Conservation (phyloP, 2,329 filamentous ascomycete genomes). For the Verticillium isaacii region DNA sequence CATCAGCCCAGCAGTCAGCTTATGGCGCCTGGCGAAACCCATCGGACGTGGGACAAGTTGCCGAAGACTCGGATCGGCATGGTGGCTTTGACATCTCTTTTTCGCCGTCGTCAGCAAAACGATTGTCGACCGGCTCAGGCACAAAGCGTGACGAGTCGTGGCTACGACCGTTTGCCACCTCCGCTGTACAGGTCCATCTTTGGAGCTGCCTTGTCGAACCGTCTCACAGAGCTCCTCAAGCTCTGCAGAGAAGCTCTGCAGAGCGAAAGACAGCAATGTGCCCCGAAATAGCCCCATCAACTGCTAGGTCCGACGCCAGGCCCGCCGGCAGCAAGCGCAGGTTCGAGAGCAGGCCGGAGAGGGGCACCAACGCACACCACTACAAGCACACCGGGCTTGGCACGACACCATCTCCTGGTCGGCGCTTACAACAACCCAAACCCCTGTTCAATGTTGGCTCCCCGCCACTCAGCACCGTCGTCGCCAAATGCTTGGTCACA, state of each 20-base stretch:
- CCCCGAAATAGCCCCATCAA: neutral
- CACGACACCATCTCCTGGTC: neutral
- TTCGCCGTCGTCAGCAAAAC: neutral
- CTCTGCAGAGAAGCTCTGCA: neutral
- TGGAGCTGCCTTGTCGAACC: neutral
- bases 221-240: neutral
- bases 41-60: neutral
- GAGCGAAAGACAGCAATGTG: neutral
- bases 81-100: neutral
- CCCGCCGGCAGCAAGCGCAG: neutral
- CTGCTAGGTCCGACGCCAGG: neutral
- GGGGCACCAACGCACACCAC: neutral
- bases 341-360: neutral
- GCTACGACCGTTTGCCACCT: too few relatives aligned
- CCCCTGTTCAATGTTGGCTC: conserved; percentile 6
- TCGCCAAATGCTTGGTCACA: neutral
- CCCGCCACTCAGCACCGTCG: conserved; percentile 7
- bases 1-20: conserved; percentile 1
- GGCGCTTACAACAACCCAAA: conserved; percentile 12
- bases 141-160: neutral
- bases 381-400: neutral
- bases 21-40: conserved; percentile 1
- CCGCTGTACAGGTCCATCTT: neutral
- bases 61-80: neutral
- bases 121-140: neutral